Percentiles rank a stretch among this genome's conserved stretches.
Conservation (phyloP, 306 rosid genomes). For the Cicer bijugum region DNA sequence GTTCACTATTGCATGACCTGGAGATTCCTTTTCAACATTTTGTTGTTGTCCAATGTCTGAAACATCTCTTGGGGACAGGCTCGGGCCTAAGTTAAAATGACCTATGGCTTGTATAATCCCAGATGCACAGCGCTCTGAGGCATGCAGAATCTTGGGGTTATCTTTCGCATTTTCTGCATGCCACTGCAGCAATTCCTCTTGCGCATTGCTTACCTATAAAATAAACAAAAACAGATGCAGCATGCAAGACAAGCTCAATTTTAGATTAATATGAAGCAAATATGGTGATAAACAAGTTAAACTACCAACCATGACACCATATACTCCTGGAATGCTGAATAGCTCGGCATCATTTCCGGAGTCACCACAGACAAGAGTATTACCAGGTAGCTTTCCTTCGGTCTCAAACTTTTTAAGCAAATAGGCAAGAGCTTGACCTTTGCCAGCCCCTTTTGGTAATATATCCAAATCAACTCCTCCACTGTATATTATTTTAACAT, state of each 20-base stretch:
- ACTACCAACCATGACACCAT: slow-evolving; percentile 91
- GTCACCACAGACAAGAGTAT: slow-evolving; percentile 95
- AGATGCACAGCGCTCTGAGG: slow-evolving; percentile 91
- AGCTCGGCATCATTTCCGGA: slow-evolving; percentile 99
- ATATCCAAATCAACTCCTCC: slow-evolving; percentile 97
- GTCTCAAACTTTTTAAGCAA: slow-evolving; percentile 75
- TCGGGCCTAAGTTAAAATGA: slow-evolving; percentile 79
- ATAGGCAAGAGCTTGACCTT: slow-evolving; percentile 99
- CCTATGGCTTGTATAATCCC: slow-evolving; percentile 96
- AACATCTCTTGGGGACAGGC: slow-evolving; percentile 73
- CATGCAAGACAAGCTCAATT: slow-evolving; percentile 28
- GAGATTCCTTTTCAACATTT: slow-evolving; percentile 47
- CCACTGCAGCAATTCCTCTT: slow-evolving; percentile 96
- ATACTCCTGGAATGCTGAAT: slow-evolving; percentile 85
- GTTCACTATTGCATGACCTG: slow-evolving; percentile 65
- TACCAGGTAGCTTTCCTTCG: slow-evolving; percentile 68
- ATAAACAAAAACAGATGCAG: slow-evolving; percentile 39
- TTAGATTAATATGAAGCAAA: not conserved
- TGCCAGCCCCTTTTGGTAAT: slow-evolving; percentile 92
- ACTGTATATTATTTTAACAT: slow-evolving; percentile 93
- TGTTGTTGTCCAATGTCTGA: slow-evolving; percentile 51
- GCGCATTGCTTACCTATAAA: slow-evolving; percentile 94
- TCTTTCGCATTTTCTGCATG: slow-evolving; percentile 78
- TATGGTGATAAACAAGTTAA: slow-evolving; percentile 39
- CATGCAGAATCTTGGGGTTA: slow-evolving; percentile 84